phyloP scores from a whole-genome alignment of 2,329 filamentous ascomycete genomes.

The Claviceps monticola region DNA sequence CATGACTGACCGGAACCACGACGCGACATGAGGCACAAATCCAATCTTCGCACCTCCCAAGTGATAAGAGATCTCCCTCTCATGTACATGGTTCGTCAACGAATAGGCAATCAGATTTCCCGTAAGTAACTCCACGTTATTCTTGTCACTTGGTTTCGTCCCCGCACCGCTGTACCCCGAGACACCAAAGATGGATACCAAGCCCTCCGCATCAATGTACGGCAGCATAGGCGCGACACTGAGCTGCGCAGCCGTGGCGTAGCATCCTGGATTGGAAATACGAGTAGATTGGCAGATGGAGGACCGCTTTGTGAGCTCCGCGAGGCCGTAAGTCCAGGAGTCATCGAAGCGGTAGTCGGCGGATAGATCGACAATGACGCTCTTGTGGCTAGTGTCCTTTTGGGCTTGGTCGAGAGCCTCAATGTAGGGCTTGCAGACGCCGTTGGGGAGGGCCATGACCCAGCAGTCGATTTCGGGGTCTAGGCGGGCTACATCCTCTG shows the following conservation, averaged over 20 bases:
- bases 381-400: conserved; percentile 38
- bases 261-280: conserved; percentile 90
- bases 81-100: conserved; percentile 79
- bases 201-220: conserved; percentile 53
- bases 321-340: conserved; percentile 73
- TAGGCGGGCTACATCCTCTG: conserved; percentile 77
- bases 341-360: conserved; percentile 88
- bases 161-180: conserved; percentile 91
- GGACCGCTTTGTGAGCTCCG: conserved; percentile 66
- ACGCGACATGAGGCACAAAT: conserved; percentile 89
- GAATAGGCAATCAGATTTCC: conserved; percentile 81
- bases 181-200: conserved; percentile 69
- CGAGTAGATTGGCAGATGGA: conserved; percentile 65
- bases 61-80: conserved; percentile 74
- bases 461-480: conserved; percentile 84
- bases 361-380: conserved; percentile 84
- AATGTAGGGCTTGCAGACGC: conserved; percentile 85
- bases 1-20: conserved; percentile 54
- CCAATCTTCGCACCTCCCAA: conserved; percentile 54
- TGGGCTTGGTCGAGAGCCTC: conserved; percentile 69
- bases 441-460: conserved; percentile 95
- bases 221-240: conserved; percentile 61
- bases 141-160: conserved; percentile 89
- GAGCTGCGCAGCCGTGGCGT: conserved; percentile 84
- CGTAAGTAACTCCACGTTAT: conserved; percentile 51